Evolutionary conservation across 768 basidiomycete genomes (phyloP).

Genomic region (Tricholoma saponaceum): DNA sequence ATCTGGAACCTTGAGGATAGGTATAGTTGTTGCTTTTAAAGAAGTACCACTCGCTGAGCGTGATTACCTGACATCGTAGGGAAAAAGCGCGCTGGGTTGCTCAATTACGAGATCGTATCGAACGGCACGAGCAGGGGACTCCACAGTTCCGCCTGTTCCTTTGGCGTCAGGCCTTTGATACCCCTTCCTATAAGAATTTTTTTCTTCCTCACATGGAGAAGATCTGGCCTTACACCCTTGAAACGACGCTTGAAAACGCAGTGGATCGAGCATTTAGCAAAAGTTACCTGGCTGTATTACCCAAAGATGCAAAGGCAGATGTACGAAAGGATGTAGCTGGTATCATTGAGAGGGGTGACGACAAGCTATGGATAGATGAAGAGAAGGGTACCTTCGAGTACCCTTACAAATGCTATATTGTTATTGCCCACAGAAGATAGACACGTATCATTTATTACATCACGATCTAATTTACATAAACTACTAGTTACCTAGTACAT

Average conservation of each 20-base stretch:
- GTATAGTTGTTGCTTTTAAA: conserved; percentile 26
- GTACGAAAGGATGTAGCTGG: conserved; percentile 47
- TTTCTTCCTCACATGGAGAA: conserved; percentile 63
- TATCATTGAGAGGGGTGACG: conserved; percentile 58
- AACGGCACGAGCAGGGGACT: conserved; percentile 63
- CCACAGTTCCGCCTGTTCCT: conserved; percentile 79
- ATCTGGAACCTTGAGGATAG: conserved; percentile 94
- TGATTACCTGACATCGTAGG: conserved; percentile 27
- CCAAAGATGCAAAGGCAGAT: conserved; percentile 50
- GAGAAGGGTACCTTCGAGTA: conserved; percentile 72
- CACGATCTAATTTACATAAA: too few species aligned
- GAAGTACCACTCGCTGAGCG: background rate
- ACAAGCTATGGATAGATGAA: conserved; percentile 73
- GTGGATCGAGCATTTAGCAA: conserved; percentile 75
- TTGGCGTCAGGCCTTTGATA: conserved; percentile 72
- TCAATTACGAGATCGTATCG: conserved; percentile 63
- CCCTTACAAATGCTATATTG: conserved; percentile 67
- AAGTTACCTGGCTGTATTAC: conserved; percentile 73
- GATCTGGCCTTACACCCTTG: conserved; percentile 48
- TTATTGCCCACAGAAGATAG: conserved; percentile 38
- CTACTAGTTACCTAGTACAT: too few species aligned
- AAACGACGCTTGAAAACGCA: conserved; percentile 49
- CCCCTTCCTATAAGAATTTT: conserved; percentile 48
- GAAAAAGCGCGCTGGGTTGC: conserved; percentile 70
- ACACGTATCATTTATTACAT: background rate